These are phyloP conservation scores for Nevesoporus exiguus DNA, from an alignment of 768 basidiomycete genomes.

Conservation along the genomic window DNA sequence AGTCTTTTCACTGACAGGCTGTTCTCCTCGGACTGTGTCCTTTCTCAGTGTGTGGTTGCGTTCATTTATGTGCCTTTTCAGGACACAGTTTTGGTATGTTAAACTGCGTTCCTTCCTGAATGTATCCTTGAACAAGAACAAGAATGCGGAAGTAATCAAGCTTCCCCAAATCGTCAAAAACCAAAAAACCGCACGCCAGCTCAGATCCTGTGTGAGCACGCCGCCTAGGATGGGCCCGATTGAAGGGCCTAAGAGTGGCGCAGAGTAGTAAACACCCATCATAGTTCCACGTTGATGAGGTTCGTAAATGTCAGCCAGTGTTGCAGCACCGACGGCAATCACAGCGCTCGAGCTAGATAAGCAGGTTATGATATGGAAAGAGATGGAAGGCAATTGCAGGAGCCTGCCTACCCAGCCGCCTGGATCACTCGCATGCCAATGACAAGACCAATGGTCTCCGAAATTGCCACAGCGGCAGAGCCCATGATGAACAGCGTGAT, in stretches of 20 bases:
- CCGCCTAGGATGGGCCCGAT: slow-evolving; percentile 73
- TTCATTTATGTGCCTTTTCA: slow-evolving; percentile 41
- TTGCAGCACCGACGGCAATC: slow-evolving; percentile 63
- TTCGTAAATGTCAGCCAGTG: slow-evolving; percentile 77
- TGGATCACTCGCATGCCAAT: slow-evolving; percentile 70
- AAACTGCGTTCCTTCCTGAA: slow-evolving; percentile 82
- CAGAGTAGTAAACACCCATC: slow-evolving; percentile 80
- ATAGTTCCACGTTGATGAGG: slow-evolving; percentile 69
- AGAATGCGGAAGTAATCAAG: slow-evolving; percentile 50
- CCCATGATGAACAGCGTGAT: slow-evolving; percentile 51
- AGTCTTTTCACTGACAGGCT: slow-evolving; percentile 10
- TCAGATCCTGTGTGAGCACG: slow-evolving; percentile 57
- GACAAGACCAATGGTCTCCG: slow-evolving; percentile 51
- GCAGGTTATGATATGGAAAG: not conserved
- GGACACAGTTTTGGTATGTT: slow-evolving; percentile 68
- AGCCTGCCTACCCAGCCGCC: slow-evolving; percentile 50
- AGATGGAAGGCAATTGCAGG: slow-evolving; percentile 2
- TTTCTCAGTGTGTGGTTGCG: slow-evolving; percentile 17
- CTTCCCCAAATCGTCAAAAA: slow-evolving; percentile 69
- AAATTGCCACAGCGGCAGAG: slow-evolving; percentile 55
- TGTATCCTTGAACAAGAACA: slow-evolving; percentile 77
- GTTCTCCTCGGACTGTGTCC: slow-evolving; percentile 16
- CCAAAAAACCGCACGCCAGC: slow-evolving; percentile 86
- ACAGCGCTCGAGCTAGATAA: slow-evolving; percentile 57
- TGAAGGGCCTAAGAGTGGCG: slow-evolving; percentile 71